A percentile compares a stretch with the other conserved stretches of the same genome.
Evolutionary conservation across 345 rosid species (phyloP).

Genomic region (Moricandia arvensis): DNA sequence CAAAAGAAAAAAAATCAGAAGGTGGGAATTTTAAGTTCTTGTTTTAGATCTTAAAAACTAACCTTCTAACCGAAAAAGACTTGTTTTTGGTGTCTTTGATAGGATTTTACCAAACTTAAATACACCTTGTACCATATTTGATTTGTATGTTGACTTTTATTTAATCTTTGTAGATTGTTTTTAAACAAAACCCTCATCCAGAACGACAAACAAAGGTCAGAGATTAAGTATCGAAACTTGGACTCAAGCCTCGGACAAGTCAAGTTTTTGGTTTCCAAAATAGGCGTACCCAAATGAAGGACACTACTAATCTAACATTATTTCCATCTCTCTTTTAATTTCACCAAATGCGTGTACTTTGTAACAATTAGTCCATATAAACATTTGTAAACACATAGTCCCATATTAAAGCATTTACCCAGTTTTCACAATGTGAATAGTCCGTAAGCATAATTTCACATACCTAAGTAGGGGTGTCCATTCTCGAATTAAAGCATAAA

Average conservation of each 20-base stretch:
- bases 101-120: not conserved
- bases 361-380: not conserved
- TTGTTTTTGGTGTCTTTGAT: not conserved
- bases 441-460: not conserved
- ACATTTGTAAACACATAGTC: no score
- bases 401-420: no score
- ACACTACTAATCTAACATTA: not conserved
- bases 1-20: no score
- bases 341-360: not conserved
- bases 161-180: slow-evolving; percentile 62
- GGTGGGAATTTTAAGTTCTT: not conserved
- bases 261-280: slow-evolving; percentile 99
- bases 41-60: not conserved
- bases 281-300: slow-evolving; percentile 98
- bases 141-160: not conserved
- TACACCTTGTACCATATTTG: not conserved
- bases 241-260: slow-evolving; percentile 94
- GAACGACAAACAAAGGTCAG: slow-evolving; percentile 92
- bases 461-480: not conserved
- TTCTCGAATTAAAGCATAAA: not conserved
- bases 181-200: slow-evolving; percentile 94
- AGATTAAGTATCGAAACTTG: slow-evolving; percentile 83
- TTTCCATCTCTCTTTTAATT: not conserved
- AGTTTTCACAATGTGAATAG: no score
- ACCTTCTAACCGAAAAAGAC: not conserved